Evolutionary conservation across 2,329 filamentous ascomycete species (phyloP), one percentile per base, ranked within the genome.

Genomic region (Westerdykella aurantiaca): DNA sequence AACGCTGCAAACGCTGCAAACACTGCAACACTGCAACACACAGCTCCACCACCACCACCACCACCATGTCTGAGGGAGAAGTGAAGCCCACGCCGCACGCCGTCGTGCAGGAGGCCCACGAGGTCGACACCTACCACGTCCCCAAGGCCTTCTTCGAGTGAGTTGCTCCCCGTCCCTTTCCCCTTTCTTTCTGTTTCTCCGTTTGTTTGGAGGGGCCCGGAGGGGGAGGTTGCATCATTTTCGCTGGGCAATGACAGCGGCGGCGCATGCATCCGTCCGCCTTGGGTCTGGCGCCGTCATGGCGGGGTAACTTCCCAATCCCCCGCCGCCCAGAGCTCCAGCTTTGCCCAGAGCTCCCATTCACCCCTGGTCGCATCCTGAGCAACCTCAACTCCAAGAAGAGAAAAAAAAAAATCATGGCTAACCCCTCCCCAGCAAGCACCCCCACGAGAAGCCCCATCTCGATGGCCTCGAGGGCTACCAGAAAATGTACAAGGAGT

Each of bases 21-120:
- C 29, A 5, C 23, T 10, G 23, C 23, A 25, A 5, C 23, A 25
- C 23, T 5, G 23, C 23, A 25, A 25, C 5, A 5, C 23, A 10
- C 5, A 25, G 5, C 23, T 10, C 5, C 5, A 25, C 23, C 23
- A 5, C 23, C 10, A 10, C 5, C 23, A 10, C 5, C 33, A 17
- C 37, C 52, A 55, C 41, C 49, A 74, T 74, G 71, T 73, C 71
- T 49, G 71, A 74, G 53, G 71, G 71, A 49, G 49, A 61, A 41
- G 58, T 63, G 33, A 63, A 68, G 55, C 69, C 70, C 25, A 47
- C 46, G 38, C 57, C 60, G 21, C 56, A 45, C 46, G 49, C 53
- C 21, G 82, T 86, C 58, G 85, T 89, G 59, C 75, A 77, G 49
- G 86, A 89, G 75, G 84, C 85, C 61, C 85, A 88, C 69, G 71